phyloP scores from a whole-genome alignment of 1,139 yeast species.

The Candida sojae region DNA sequence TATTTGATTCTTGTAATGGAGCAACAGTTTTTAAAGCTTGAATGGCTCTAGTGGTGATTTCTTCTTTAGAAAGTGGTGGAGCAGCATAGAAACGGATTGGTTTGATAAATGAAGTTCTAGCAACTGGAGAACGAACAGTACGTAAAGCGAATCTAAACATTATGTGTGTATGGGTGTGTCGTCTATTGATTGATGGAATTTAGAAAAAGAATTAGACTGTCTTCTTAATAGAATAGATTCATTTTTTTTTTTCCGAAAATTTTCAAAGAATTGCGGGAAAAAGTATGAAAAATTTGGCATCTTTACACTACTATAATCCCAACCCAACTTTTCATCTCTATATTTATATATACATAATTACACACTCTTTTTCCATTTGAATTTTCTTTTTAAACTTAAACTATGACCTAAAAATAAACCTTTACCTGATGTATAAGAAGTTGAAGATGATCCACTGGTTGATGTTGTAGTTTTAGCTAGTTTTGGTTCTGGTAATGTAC shows the following conservation, averaged over 20 bases:
- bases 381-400: slow-evolving; percentile 3
- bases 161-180: background rate
- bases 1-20: slow-evolving; percentile 50
- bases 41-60: slow-evolving; percentile 49
- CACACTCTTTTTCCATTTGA: slow-evolving; percentile 4
- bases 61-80: slow-evolving; percentile 49
- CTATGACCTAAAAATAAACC: slow-evolving; percentile 4
- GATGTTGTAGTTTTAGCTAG: slow-evolving; percentile 2
- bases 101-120: slow-evolving; percentile 30
- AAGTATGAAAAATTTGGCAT: no score
- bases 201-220: background rate
- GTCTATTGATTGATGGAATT: no score
- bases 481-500: slow-evolving; percentile 2
- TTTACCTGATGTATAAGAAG: slow-evolving; percentile 4
- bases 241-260: no score
- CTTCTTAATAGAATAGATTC: background rate
- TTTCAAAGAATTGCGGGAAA: no score
- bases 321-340: no score
- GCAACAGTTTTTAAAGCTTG: slow-evolving; percentile 55
- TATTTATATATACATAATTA: background rate
- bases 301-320: no score
- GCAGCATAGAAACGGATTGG: slow-evolving; percentile 50
- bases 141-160: slow-evolving; percentile 47
- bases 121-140: slow-evolving; percentile 36
- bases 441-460: slow-evolving; percentile 1